A percentile compares a stretch with the other conserved stretches of the same genome.
Conservation (phyloP, 75 land plant genomes). For the Cupressus sempervirens region DNA sequence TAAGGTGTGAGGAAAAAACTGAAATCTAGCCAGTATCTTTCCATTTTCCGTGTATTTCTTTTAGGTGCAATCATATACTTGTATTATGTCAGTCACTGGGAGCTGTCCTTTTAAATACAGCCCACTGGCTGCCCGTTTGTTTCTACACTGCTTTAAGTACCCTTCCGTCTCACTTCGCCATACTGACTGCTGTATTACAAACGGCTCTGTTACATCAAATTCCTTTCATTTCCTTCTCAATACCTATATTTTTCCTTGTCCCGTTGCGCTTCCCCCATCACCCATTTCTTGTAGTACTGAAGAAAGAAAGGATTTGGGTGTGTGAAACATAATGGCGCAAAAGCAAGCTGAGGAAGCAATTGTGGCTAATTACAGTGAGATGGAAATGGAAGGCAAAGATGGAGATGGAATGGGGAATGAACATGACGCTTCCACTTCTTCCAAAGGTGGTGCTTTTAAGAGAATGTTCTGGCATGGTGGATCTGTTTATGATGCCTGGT, state of each 20-base stretch:
- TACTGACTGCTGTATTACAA: not conserved
- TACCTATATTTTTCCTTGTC: too few species aligned
- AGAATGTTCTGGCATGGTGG: slow-evolving; percentile 92
- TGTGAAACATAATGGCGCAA: not conserved
- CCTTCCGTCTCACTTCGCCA: not conserved
- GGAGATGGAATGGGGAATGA: slow-evolving; percentile 8
- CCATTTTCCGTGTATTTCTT: not conserved
- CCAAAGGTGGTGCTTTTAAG: slow-evolving; percentile 42
- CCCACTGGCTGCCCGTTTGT: not conserved
- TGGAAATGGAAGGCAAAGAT: slow-evolving; percentile 51
- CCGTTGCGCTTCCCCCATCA: too few species aligned
- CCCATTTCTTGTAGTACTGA: too few species aligned
- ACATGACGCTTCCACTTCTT: slow-evolving; percentile 11
- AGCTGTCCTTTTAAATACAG: not conserved
- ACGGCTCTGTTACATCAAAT: not conserved
- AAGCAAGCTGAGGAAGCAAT: slow-evolving; percentile 46
- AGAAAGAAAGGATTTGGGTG: too few species aligned
- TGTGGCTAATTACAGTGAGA: slow-evolving; percentile 56
- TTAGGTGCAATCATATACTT: not conserved
- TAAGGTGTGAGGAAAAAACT: not conserved
- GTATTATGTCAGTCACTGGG: not conserved
- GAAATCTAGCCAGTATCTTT: not conserved
- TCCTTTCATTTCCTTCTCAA: too few species aligned
- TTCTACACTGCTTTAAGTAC: not conserved
- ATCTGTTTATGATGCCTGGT: slow-evolving; percentile 96